phyloP scores from a whole-genome alignment of 2,329 filamentous ascomycete genomes.

The Cladosporium oxysporum region DNA sequence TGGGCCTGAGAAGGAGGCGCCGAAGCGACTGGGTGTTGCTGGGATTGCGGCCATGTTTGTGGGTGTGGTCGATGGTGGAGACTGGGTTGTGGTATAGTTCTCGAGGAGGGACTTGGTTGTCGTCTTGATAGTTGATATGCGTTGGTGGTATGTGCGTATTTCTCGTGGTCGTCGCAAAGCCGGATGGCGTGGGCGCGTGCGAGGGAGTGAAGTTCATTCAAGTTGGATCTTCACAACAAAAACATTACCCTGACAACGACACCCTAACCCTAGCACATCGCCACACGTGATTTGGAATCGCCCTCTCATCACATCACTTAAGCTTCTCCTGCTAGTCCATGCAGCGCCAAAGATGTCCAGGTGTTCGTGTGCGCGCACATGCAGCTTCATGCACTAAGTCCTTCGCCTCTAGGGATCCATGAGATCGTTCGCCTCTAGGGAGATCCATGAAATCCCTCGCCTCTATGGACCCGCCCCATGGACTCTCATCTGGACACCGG shows the following conservation, averaged over 20 bases:
- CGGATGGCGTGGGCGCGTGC: not conserved
- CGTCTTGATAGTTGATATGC: not conserved
- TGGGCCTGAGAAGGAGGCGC: conserved; percentile 67
- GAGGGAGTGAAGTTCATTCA: not conserved
- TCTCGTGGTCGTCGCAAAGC: not conserved
- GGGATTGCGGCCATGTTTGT: conserved; percentile 33
- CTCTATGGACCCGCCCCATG: not conserved
- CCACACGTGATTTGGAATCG: not conserved
- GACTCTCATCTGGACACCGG: not conserved
- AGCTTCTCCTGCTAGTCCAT: not conserved
- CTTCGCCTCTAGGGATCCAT: not conserved
- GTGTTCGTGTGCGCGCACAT: not conserved
- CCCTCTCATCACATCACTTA: not conserved
- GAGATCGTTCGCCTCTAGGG: no score
- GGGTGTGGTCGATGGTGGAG: not conserved
- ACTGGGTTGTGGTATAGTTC: not conserved
- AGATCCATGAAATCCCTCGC: no score
- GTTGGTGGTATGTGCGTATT: not conserved
- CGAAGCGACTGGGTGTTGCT: conserved; percentile 59
- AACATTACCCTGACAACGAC: not conserved
- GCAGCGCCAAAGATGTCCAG: not conserved
- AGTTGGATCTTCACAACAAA: not conserved
- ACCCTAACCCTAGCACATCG: not conserved
- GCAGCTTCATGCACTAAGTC: not conserved
- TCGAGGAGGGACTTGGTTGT: not conserved